These are phyloP conservation scores for Dichotomopilus funicola DNA, from an alignment of 2,329 filamentous ascomycete genomes.

Conservation along the genomic window DNA sequence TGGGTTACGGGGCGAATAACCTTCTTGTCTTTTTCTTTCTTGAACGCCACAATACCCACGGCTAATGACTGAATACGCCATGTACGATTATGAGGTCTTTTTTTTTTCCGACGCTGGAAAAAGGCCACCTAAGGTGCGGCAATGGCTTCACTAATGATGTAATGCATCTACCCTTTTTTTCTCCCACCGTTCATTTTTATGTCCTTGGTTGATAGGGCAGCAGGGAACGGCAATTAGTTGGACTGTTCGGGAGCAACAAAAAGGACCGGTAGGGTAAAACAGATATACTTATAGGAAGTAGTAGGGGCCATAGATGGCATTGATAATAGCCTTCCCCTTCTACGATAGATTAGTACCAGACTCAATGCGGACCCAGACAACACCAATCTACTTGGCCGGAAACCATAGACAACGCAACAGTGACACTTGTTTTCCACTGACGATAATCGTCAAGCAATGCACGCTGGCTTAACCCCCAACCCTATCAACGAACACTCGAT, in stretches of 20 bases:
- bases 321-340: no score
- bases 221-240: not conserved
- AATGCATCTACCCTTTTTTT: not conserved
- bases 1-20: not conserved
- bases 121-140: not conserved
- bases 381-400: no score
- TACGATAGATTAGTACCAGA: no score
- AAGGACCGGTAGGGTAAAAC: no score
- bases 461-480: no score
- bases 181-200: not conserved
- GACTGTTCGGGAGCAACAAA: not conserved
- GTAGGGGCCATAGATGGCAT: no score
- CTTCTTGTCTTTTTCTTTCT: not conserved
- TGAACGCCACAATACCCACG: not conserved
- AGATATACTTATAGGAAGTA: no score
- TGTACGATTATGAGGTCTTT: slow-evolving; percentile 8
- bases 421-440: no score
- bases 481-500: no score
- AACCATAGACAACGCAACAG: no score
- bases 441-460: no score
- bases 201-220: not conserved
- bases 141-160: slow-evolving; percentile 13
- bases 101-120: not conserved
- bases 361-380: no score
- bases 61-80: slow-evolving; percentile 12